Evolutionary conservation across 352 stramenopile species (phyloP).

Genomic region (Pythium insidiosum): DNA sequence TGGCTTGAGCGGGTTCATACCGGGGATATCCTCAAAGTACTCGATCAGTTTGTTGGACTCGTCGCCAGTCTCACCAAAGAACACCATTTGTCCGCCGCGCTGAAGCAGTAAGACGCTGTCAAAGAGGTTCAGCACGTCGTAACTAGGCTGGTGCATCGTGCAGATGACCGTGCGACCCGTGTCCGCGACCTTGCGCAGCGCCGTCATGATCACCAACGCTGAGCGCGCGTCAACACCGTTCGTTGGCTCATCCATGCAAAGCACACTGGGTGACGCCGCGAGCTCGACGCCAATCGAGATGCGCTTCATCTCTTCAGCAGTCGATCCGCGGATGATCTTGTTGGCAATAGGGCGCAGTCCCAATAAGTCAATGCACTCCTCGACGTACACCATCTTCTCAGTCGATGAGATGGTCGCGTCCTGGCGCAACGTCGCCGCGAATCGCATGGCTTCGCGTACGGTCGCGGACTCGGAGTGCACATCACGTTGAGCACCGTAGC

Average conservation of each 20-base stretch:
- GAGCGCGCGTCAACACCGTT: constrained; percentile 10
- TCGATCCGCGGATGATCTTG: constrained; percentile 18
- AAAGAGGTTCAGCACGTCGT: constrained; percentile 72
- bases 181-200: constrained; percentile 58
- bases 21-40: constrained; percentile 44
- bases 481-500: constrained; percentile 17
- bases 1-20: constrained; percentile 22
- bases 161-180: constrained; percentile 63
- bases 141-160: constrained; percentile 80
- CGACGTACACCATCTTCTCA: constrained; percentile 18
- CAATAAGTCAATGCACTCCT: constrained; percentile 27
- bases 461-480: constrained; percentile 66
- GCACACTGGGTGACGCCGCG: constrained; percentile 48
- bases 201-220: constrained; percentile 43
- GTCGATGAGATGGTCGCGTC: constrained; percentile 10
- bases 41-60: constrained; percentile 18
- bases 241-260: constrained; percentile 70
- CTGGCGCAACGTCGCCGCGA: constrained; percentile 65
- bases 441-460: constrained; percentile 78
- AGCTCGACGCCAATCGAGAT: constrained; percentile 79
- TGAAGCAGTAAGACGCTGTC: constrained; percentile 66
- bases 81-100: constrained; percentile 22
- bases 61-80: constrained; percentile 27
- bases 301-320: constrained; percentile 22
- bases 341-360: constrained; percentile 18